Evolutionary conservation across 2,329 filamentous ascomycete species (phyloP), one percentile per base, ranked within the genome.

Genomic region (Colletotrichum aenigma): DNA sequence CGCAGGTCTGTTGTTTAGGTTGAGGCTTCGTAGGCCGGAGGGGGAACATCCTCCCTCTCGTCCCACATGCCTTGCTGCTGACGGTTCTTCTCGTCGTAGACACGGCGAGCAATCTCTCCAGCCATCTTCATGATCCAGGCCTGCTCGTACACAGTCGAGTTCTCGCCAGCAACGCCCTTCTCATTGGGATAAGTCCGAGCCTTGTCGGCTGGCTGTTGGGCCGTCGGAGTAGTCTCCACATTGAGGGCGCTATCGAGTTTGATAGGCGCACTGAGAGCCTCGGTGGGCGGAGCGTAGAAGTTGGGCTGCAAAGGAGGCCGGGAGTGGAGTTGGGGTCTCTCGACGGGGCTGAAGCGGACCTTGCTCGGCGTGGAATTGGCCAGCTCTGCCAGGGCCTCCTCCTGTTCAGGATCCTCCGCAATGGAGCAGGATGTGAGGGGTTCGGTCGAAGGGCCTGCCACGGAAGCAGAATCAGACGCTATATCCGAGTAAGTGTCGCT

Each of bases 81-180:
- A 43, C 88, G 87, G 70, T 89, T 87, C 85, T 98, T 97, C 85
- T 98, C 95, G 79, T 98, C 95, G 78, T 96, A 95, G 78, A 98
- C 95, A 71, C 95, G 94, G 66, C 93, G 89, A 43, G 96, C 95
- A 80, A 98, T 96, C 84, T 98, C 97, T 78, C 93, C 93, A 7
- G 96, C 96, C 91, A 99, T 97, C 87, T 98, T 97, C 87, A 94
- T 92, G 85, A 97, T 94, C 94, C 95, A 97, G 4, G 94, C 95
- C 83, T 95, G 93, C 82, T 96, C 94, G 30, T 95, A 87, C 32
- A 89, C 88, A 0, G 90, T 90, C 15, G 89, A 88, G 7, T 86
- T 87, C 36, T 91, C 89, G 1, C 88, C 89, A 69, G 80, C 81
- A 18, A 78, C 79, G 48, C 79, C 82, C 66, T 84, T 82, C 70